phyloP scores from a whole-genome alignment of 2,329 filamentous ascomycete species.

The Sclerotinia borealis region DNA sequence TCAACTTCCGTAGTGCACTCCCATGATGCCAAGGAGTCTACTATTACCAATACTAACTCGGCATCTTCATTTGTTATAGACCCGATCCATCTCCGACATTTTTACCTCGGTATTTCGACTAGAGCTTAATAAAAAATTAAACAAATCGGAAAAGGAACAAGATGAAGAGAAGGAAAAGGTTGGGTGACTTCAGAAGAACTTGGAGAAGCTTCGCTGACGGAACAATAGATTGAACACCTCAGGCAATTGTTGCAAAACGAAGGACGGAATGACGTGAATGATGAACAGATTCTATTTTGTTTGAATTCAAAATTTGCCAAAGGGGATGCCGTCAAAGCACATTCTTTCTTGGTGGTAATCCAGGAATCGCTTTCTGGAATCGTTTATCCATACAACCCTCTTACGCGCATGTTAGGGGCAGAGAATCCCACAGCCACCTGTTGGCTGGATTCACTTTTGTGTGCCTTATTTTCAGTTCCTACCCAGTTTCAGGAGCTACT shows the following conservation, averaged over 20 bases:
- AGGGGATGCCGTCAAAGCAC: slow-evolving; percentile 66
- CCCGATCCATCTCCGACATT: slow-evolving; percentile 48
- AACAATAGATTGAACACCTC: slow-evolving; percentile 44
- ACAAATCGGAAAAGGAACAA: slow-evolving; percentile 27
- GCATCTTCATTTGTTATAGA: slow-evolving; percentile 33
- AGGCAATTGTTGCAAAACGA: slow-evolving; percentile 44
- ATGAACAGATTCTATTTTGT: slow-evolving; percentile 58
- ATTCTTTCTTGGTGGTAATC: slow-evolving; percentile 70
- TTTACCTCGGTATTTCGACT: slow-evolving; percentile 61
- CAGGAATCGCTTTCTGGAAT: slow-evolving; percentile 77
- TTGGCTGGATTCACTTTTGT: slow-evolving; percentile 84
- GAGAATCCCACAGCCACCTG: slow-evolving; percentile 89
- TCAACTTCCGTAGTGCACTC: slow-evolving; percentile 14
- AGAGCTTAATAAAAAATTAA: slow-evolving; percentile 48
- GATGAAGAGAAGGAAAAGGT: slow-evolving; percentile 47
- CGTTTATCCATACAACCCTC: slow-evolving; percentile 67
- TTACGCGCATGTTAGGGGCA: slow-evolving; percentile 70
- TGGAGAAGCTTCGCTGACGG: slow-evolving; percentile 9
- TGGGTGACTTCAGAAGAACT: neutral
- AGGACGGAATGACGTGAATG: slow-evolving; percentile 50
- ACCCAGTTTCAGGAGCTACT: slow-evolving; percentile 87
- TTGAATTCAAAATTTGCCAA: slow-evolving; percentile 57
- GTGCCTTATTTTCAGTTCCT: slow-evolving; percentile 90
- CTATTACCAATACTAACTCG: slow-evolving; percentile 24
- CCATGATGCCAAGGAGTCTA: slow-evolving; percentile 17